Base-by-base conservation (phyloP, 2,329 filamentous ascomycete species). In the Penicillium corylophilum region DNA sequence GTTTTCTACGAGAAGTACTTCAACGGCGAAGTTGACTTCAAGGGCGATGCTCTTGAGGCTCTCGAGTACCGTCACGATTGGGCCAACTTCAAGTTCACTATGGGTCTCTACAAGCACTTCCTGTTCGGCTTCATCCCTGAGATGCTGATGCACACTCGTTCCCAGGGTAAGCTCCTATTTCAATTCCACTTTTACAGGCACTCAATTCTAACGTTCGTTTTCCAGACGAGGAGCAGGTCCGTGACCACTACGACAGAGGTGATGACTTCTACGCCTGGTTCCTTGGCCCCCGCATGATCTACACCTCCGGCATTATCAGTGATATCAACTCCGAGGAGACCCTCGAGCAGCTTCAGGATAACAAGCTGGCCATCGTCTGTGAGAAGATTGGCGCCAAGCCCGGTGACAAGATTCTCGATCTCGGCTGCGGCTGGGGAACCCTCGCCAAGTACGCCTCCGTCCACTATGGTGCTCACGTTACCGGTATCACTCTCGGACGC, bases 251-350 rank as follows among this genome's bases (percentile, higher is more conserved):
- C 76, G 94, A 97, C 81, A 87, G 91, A 60, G 94, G 94, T 69
- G 91, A 99, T 72, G 94, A 97, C 76, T 96, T 96, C 78, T 99
- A 99, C 80, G 88, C 85, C 72, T 99, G 92, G 91, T 97, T 97
- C 82, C 84, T 97, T 58, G 94, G 94, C 56, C 93, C 93, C 53
- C 92, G 93, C 69, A 99, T 97, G 94, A 90, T 97, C 76, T 97
- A 97, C 80, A 99, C 94, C 46, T 95, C 90, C 45, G 94, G 94
- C 66, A 80, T 99, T 66, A 95, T 99, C 71, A 88, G 88, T 55
- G 91, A 97, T 73, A 83, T 89, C 72, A 85, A 87, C 74, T 82
- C 81, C 62, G 94, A 97, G 76, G 94, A 97, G 78, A 84, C 85
- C 29, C 87, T 99, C 23, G 94, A 99, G 77, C 82, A 97, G 77